Conservation (phyloP, 2,329 filamentous ascomycete genomes). For the Xylaria sp. region DNA sequence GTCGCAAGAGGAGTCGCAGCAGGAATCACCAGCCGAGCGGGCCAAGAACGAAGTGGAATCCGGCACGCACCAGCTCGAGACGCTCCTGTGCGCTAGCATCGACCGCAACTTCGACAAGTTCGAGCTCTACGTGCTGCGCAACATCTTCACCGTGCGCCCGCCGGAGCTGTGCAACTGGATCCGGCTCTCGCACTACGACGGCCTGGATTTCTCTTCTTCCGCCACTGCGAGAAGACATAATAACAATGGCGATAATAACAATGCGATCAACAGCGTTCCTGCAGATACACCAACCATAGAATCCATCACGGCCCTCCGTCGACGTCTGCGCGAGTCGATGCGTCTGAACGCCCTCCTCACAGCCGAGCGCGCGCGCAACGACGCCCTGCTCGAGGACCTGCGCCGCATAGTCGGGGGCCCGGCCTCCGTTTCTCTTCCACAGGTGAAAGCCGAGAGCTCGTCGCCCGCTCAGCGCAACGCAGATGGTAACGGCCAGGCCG, state of each 20-base stretch:
- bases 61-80: constrained; percentile 86
- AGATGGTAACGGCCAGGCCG: constrained; percentile 18
- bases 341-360: constrained; percentile 70
- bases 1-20: constrained; percentile 49
- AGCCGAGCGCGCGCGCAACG: constrained; percentile 61
- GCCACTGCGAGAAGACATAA: background rate
- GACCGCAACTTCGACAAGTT: constrained; percentile 88
- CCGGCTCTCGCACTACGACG: constrained; percentile 85
- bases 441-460: constrained; percentile 45
- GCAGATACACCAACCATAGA: constrained; percentile 66
- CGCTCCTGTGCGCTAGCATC: constrained; percentile 80
- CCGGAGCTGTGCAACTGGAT: constrained; percentile 80
- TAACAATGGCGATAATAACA: background rate
- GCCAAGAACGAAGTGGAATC: constrained; percentile 80
- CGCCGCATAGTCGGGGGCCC: constrained; percentile 48
- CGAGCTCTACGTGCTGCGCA: constrained; percentile 90
- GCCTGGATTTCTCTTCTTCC: constrained; percentile 59
- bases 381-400: constrained; percentile 46
- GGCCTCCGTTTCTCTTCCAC: constrained; percentile 20
- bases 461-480: constrained; percentile 25
- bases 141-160: constrained; percentile 76
- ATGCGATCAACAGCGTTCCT: background rate
- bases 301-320: constrained; percentile 76
- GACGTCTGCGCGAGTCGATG: constrained; percentile 68
- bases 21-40: constrained; percentile 51